Evolutionary conservation across 2,329 filamentous ascomycete species (phyloP).

Genomic region (Scedosporium dehoogii): DNA sequence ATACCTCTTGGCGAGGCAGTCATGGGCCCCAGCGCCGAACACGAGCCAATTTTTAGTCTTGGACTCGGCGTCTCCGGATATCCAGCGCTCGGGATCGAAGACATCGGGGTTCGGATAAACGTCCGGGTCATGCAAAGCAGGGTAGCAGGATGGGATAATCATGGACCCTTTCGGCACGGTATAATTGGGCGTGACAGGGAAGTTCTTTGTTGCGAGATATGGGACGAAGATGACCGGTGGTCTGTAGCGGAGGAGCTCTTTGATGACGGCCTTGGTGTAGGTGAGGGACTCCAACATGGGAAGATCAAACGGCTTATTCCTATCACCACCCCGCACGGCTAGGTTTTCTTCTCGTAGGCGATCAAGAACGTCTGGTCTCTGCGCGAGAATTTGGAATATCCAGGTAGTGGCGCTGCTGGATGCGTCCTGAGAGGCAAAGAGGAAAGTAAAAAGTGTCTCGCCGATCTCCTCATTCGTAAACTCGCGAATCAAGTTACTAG

Average conservation of each 20-base stretch:
- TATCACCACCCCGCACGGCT: constrained; percentile 29
- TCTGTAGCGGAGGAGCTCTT: constrained; percentile 40
- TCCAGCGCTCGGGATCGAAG: constrained; percentile 43
- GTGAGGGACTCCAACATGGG: constrained; percentile 36
- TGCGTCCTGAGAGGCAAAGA: constrained; percentile 44
- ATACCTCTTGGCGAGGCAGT: constrained; percentile 38
- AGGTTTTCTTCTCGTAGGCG: constrained; percentile 37
- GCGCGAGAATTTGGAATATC: constrained; percentile 41
- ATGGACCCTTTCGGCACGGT: constrained; percentile 39
- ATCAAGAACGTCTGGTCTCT: constrained; percentile 36
- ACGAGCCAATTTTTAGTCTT: constrained; percentile 45
- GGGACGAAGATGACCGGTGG: constrained; percentile 46
- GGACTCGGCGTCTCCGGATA: constrained; percentile 36
- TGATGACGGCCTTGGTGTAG: constrained; percentile 43
- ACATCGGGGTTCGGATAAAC: constrained; percentile 34
- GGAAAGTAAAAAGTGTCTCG: constrained; percentile 41
- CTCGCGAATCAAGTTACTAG: constrained; percentile 35
- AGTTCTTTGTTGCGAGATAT: constrained; percentile 35
- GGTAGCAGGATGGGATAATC: constrained; percentile 40
- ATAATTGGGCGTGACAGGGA: constrained; percentile 35
- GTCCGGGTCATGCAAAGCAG: constrained; percentile 37
- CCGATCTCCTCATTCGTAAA: constrained; percentile 39
- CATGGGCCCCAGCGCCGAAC: constrained; percentile 39
- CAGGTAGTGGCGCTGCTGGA: constrained; percentile 43
- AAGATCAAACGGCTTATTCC: constrained; percentile 28